Conservation (phyloP, 192 early-diverging fungal species). For the Backusella liffmaniae region DNA sequence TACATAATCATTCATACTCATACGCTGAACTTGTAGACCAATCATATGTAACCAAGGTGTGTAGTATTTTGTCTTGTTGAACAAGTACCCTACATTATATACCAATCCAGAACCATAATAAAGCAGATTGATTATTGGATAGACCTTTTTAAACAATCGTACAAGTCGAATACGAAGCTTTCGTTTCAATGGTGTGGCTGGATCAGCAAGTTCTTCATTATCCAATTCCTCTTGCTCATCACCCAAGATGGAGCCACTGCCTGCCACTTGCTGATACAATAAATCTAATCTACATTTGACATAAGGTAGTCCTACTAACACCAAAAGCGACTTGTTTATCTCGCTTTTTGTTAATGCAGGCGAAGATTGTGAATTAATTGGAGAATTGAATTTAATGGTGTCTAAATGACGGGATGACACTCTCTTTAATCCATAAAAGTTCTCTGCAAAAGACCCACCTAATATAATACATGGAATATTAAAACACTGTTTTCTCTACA, state of each 20-base stretch:
- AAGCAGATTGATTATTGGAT: conserved; percentile 70
- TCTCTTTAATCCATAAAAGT: conserved; percentile 89
- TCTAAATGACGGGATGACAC: conserved; percentile 42
- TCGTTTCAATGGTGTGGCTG: background rate
- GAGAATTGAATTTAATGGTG: conserved; percentile 14
- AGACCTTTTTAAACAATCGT: conserved; percentile 53
- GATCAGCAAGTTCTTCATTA: conserved; percentile 22
- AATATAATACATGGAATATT: background rate
- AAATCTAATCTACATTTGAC: conserved; percentile 71
- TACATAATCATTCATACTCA: conserved; percentile 84
- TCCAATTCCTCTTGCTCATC: conserved; percentile 42
- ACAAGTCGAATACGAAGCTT: conserved; percentile 28
- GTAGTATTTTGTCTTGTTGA: conserved; percentile 78
- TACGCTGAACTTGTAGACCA: conserved; percentile 74
- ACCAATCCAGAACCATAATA: conserved; percentile 64
- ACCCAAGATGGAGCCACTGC: conserved; percentile 65
- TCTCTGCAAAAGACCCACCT: conserved; percentile 86
- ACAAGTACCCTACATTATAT: conserved; percentile 83
- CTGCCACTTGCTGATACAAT: conserved; percentile 66
- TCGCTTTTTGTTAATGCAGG: conserved; percentile 49
- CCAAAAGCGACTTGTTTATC: conserved; percentile 61
- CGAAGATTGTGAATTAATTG: conserved; percentile 30
- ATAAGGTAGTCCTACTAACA: conserved; percentile 76
- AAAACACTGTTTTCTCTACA: background rate
- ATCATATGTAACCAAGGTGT: conserved; percentile 83